A percentile compares a stretch with the other conserved stretches of the same genome.
Evolutionary conservation across 1,284 basidiomycete species (phyloP).

Genomic region (Vanrija pseudolonga): DNA sequence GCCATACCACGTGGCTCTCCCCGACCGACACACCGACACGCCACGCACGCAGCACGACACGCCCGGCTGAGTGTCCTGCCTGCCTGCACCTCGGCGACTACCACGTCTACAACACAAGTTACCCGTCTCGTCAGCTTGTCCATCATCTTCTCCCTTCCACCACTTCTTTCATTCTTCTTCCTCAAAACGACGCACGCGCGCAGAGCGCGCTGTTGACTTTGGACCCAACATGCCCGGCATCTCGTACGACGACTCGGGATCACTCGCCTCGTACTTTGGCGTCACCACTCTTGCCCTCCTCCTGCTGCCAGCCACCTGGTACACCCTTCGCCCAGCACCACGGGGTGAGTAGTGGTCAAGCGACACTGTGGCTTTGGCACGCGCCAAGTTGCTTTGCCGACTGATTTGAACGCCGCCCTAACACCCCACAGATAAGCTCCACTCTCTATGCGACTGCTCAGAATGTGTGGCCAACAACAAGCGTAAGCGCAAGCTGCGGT

Average conservation of each 20-base stretch:
- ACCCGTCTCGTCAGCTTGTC: not conserved
- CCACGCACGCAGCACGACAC: not conserved
- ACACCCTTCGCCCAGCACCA: slow-evolving; percentile 47
- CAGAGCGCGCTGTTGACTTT: not conserved
- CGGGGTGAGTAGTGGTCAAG: slow-evolving; percentile 46
- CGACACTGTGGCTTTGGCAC: not conserved
- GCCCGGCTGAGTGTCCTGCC: not conserved
- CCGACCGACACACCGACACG: not conserved
- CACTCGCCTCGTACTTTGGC: slow-evolving; percentile 83
- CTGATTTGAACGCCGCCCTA: not conserved
- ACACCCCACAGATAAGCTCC: slow-evolving; percentile 21
- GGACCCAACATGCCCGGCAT: slow-evolving; percentile 42
- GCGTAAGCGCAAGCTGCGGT: slow-evolving; percentile 25
- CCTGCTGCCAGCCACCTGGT: slow-evolving; percentile 69
- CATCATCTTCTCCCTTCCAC: not conserved
- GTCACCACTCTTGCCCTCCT: slow-evolving; percentile 78
- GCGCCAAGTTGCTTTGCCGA: no score
- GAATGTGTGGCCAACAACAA: slow-evolving; percentile 21
- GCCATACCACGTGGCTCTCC: not conserved
- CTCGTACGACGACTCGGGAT: slow-evolving; percentile 79
- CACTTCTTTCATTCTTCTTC: no score
- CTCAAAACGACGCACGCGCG: not conserved
- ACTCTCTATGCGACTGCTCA: slow-evolving; percentile 35
- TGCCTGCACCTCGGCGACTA: not conserved
- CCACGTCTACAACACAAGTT: not conserved